Conservation (phyloP, 2,329 filamentous ascomycete genomes). For the Fusarium sp. region DNA sequence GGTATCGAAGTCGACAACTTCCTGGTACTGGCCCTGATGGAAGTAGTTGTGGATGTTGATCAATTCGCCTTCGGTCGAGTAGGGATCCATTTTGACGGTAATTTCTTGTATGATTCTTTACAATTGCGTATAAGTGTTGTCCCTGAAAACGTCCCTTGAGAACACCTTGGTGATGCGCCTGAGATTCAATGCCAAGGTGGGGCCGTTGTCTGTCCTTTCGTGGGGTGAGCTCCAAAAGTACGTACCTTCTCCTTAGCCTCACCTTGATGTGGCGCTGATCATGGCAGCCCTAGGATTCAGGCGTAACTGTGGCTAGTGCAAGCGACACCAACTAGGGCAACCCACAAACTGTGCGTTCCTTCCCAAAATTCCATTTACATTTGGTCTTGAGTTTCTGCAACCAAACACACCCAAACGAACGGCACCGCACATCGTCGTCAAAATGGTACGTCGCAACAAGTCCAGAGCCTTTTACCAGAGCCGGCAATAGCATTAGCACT, state of each 20-base stretch:
- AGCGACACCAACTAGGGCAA: constrained; percentile 35
- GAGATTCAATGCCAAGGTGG: constrained; percentile 42
- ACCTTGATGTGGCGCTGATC: constrained; percentile 36
- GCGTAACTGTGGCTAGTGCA: constrained; percentile 43
- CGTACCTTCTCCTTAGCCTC: constrained; percentile 38
- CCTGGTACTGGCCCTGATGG: constrained; percentile 85
- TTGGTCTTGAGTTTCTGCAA: constrained; percentile 52
- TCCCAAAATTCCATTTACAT: constrained; percentile 56
- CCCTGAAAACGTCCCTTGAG: constrained; percentile 41
- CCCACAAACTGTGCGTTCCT: constrained; percentile 59
- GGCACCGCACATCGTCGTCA: constrained; percentile 60
- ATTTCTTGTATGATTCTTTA: constrained; percentile 25
- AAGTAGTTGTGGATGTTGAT: constrained; percentile 78
- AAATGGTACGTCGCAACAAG: constrained; percentile 58
- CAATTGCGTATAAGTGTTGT: constrained; percentile 24
- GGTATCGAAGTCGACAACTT: constrained; percentile 87
- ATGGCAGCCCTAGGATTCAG: constrained; percentile 42
- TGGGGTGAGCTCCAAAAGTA: constrained; percentile 38
- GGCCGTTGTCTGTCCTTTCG: constrained; percentile 43
- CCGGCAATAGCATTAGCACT: constrained; percentile 16
- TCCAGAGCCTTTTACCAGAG: constrained; percentile 27
- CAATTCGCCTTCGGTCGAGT: constrained; percentile 76
- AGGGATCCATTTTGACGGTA: constrained; percentile 70
- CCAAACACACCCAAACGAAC: constrained; percentile 55
- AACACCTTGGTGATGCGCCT: constrained; percentile 48